Conservation (phyloP, 2,329 filamentous ascomycete species). For the Plectosphaerella plurivora region DNA sequence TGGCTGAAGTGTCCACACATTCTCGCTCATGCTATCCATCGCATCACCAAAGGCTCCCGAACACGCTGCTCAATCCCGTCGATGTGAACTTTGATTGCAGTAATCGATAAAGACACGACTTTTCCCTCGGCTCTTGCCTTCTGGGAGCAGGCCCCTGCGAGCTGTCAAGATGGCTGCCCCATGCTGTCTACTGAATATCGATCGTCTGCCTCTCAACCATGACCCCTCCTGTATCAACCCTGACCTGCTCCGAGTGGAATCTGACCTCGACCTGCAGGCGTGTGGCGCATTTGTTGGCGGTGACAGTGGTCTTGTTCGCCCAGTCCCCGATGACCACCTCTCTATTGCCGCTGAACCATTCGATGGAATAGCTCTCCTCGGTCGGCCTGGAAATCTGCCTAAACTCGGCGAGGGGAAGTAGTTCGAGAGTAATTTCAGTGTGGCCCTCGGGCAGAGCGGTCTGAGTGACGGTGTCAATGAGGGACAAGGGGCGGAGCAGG, state of each 20-base stretch:
- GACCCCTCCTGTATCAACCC: slow-evolving; percentile 14
- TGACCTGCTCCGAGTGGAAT: slow-evolving; percentile 22
- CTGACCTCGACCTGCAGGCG: slow-evolving; percentile 19
- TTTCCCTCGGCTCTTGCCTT: too few relatives aligned
- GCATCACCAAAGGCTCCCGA: too few relatives aligned
- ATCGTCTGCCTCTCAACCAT: slow-evolving; percentile 15
- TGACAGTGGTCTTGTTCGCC: slow-evolving; percentile 20
- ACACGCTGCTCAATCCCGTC: too few relatives aligned
- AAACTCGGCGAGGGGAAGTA: slow-evolving; percentile 21
- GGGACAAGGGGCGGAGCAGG: slow-evolving; percentile 16
- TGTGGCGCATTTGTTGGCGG: slow-evolving; percentile 8
- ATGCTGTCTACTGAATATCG: not conserved
- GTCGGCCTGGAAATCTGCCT: slow-evolving; percentile 16
- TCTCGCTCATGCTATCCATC: too few relatives aligned
- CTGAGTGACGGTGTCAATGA: slow-evolving; percentile 22
- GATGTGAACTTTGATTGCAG: too few relatives aligned
- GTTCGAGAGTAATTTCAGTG: slow-evolving; percentile 17
- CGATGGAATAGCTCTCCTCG: slow-evolving; percentile 19
- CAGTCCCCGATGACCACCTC: slow-evolving; percentile 15
- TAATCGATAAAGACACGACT: too few relatives aligned
- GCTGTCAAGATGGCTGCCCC: too few relatives aligned
- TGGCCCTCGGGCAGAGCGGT: slow-evolving; percentile 11
- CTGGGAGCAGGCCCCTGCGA: too few relatives aligned
- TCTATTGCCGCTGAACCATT: slow-evolving; percentile 19
- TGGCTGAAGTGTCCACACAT: too few relatives aligned